Evolutionary conservation across 2,329 filamentous ascomycete genomes (phyloP).

Genomic region (Laburnicola sp.): DNA sequence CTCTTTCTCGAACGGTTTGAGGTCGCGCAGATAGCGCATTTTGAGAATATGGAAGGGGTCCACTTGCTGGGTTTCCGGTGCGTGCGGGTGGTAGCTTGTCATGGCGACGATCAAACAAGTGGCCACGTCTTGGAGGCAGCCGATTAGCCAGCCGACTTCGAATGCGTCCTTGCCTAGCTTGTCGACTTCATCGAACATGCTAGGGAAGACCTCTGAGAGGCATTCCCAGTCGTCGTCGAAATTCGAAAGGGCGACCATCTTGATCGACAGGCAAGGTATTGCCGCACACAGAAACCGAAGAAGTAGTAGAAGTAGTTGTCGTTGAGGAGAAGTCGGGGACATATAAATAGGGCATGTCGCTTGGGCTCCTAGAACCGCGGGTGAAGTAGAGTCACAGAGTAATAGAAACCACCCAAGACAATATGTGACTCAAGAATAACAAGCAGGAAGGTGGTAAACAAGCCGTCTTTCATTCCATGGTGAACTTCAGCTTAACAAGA

Average conservation of each 20-base stretch:
- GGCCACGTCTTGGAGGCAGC: conserved; percentile 7
- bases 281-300: neutral
- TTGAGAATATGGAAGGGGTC: too few relatives aligned
- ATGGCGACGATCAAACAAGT: conserved; percentile 3
- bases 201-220: conserved; percentile 4
- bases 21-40: neutral
- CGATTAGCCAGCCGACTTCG: conserved; percentile 9
- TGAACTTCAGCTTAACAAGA: neutral
- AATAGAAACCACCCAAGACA: neutral
- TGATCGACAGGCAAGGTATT: neutral
- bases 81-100: neutral
- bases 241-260: neutral
- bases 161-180: neutral
- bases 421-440: neutral
- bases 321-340: neutral
- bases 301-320: neutral
- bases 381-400: neutral
- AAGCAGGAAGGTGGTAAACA: neutral
- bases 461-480: neutral
- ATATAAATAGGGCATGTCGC: neutral
- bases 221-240: neutral
- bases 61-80: too few relatives aligned
- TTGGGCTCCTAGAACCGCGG: neutral
- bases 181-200: neutral
- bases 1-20: too few relatives aligned